These are phyloP conservation scores for Aspergillus ibericus DNA, from an alignment of 2,329 filamentous ascomycete genomes.

Conservation along the genomic window DNA sequence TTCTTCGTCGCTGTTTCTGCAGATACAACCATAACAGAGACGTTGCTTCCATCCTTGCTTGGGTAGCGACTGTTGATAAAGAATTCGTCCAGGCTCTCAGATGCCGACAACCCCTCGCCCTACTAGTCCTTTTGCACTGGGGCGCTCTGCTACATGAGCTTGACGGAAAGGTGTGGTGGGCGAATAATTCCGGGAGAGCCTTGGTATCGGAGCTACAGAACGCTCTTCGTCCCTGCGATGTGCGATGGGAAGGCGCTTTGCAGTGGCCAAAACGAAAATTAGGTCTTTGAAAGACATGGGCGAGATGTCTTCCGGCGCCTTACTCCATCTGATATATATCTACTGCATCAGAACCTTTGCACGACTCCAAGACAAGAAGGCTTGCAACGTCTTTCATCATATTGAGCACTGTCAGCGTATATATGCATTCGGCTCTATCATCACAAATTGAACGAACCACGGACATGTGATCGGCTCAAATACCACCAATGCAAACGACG, in stretches of 20 bases:
- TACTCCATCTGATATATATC: no score
- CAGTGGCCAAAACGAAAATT: constrained; percentile 34
- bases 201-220: constrained; percentile 30
- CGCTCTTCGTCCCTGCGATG: constrained; percentile 21
- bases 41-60: constrained; percentile 34
- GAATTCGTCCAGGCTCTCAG: constrained; percentile 33
- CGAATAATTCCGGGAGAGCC: constrained; percentile 32
- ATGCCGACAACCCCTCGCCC: constrained; percentile 30
- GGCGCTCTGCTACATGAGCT: constrained; percentile 34
- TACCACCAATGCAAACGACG: background rate
- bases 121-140: constrained; percentile 40
- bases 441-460: background rate
- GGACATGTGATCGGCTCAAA: background rate
- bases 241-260: constrained; percentile 28
- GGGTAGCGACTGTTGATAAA: constrained; percentile 34
- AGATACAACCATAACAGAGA: constrained; percentile 26
- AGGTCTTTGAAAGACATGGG: constrained; percentile 19
- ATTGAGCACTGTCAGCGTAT: background rate
- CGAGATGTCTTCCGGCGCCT: background rate
- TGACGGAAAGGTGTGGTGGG: constrained; percentile 37
- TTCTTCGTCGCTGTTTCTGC: constrained; percentile 31
- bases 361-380: background rate
- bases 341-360: background rate
- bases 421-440: background rate
- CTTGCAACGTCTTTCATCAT: background rate